Base-by-base conservation (phyloP, 2,329 filamentous ascomycete genomes). In the Emydomyces testavorans region DNA sequence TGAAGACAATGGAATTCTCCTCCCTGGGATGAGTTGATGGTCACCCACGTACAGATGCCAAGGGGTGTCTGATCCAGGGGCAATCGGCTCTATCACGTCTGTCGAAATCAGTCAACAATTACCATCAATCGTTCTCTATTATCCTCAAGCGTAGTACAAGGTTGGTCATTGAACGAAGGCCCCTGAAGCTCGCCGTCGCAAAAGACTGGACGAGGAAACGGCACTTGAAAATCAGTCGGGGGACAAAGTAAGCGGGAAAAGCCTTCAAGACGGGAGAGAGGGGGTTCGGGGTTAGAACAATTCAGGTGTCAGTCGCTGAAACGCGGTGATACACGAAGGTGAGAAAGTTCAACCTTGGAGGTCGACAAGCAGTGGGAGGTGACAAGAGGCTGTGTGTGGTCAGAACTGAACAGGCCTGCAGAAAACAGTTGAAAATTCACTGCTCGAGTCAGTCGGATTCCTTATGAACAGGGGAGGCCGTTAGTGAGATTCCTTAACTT, bases 271-370 rank as follows among this genome's bases (percentile, higher is more conserved):
- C 41, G 29, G 31, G 13, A 18, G 32, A 29, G 32, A 29, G 21
- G 42, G 32, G 42, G 8, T 16, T 24, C 7, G 28, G n/a, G n/a
- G 18, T 38, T 31, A 38, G 31, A 23, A 26, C 34, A 31, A 36
- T 38, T 15, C 32, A 37, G 43, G 43, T 31, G 43, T 31, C 43
- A 34, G 38, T 38, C 45, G 45, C 45, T 47, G 45, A 47, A 47
- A 47, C 45, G 24, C 16, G 37, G 45, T 47, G 45, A 47, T 38
- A 47, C 45, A 39, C 24, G 20, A 29, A 37, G 35, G 24, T 18
- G 20, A 28, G 28, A 18, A 18, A 24, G 24, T 24, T n/a, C 21
- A 8, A 16, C 38, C 15, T 13, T 20, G 11, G 28, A 23, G 26
- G 29, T 24, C 20, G 20, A 15, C 13, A 32, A 36, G 31, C 6